A percentile compares a stretch with the other conserved stretches of the same genome.
These are phyloP conservation scores for Tylopilus orsonianus DNA, from an alignment of 1,284 basidiomycete species.

Conservation along the genomic window DNA sequence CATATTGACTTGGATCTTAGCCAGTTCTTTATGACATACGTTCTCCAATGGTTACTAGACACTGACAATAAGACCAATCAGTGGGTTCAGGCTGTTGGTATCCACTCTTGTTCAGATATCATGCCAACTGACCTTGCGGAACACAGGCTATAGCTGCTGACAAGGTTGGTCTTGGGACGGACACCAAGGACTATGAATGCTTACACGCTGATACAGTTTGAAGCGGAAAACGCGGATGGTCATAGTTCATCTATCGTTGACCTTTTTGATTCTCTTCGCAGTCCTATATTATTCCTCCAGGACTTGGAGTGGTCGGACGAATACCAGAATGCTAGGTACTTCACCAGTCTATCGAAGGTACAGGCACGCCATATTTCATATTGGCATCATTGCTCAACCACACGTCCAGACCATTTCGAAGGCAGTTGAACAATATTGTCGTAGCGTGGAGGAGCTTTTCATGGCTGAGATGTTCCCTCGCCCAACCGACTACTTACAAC, in stretches of 20 bases:
- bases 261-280: constrained; percentile 91
- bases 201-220: constrained; percentile 57
- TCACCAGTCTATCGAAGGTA: constrained; percentile 85
- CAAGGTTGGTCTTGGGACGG: constrained; percentile 52
- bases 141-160: constrained; percentile 81
- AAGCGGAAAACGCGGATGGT: constrained; percentile 79
- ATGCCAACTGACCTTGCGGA: constrained; percentile 6
- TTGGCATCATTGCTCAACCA: constrained; percentile 4
- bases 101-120: not conserved
- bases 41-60: constrained; percentile 86
- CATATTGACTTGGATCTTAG: constrained; percentile 66
- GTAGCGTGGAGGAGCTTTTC: constrained; percentile 85
- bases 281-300: constrained; percentile 86
- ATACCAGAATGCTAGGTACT: constrained; percentile 87
- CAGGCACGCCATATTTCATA: constrained; percentile 3
- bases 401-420: constrained; percentile 78
- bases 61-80: constrained; percentile 89
- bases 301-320: constrained; percentile 91
- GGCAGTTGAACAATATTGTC: constrained; percentile 91
- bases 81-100: constrained; percentile 88
- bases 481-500: constrained; percentile 69
- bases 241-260: constrained; percentile 97
- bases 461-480: constrained; percentile 93
- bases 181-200: not conserved
- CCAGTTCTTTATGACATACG: constrained; percentile 85